Evolutionary conservation across 306 rosid species (phyloP).

Genomic region (Chamaecrista fasciculata): DNA sequence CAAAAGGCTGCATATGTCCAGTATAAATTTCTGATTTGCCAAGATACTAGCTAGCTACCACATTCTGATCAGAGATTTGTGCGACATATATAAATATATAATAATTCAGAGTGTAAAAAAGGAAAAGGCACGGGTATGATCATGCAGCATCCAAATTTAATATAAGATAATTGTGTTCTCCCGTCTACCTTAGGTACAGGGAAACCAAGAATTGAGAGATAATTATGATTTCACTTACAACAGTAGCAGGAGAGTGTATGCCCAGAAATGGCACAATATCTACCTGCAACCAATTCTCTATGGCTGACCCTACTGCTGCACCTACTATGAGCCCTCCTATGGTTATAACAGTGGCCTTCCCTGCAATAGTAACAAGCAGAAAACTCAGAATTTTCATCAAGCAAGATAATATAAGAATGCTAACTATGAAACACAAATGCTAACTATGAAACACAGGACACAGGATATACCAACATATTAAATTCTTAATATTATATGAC

Average conservation of each 20-base stretch:
- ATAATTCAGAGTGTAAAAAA: conserved; percentile 52
- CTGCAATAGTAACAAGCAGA: conserved; percentile 49
- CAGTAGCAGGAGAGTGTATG: conserved; percentile 91
- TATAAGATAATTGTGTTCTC: conserved; percentile 35
- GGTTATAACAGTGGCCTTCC: conserved; percentile 85
- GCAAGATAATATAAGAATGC: not conserved
- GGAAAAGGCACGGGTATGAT: conserved; percentile 36
- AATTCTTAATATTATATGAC: too few species aligned
- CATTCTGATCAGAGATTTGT: conserved; percentile 47
- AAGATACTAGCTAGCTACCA: conserved; percentile 20
- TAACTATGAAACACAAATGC: too few species aligned
- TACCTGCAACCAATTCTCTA: conserved; percentile 96
- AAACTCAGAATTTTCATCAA: not conserved
- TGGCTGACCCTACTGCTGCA: conserved; percentile 86
- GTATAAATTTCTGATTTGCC: conserved; percentile 31
- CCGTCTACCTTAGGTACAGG: conserved; percentile 71
- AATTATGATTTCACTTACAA: conserved; percentile 78
- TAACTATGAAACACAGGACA: too few species aligned
- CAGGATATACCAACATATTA: too few species aligned
- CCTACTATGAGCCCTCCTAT: conserved; percentile 94
- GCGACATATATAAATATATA: conserved; percentile 38
- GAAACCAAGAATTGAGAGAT: conserved; percentile 92
- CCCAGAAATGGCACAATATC: conserved; percentile 96
- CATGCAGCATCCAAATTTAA: conserved; percentile 41
- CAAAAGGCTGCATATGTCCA: not conserved